A percentile compares a stretch with the other conserved stretches of the same genome.
These are phyloP conservation scores for Psophocarpus tetragonolobus DNA, from an alignment of 306 rosid species.

Conservation along the genomic window DNA sequence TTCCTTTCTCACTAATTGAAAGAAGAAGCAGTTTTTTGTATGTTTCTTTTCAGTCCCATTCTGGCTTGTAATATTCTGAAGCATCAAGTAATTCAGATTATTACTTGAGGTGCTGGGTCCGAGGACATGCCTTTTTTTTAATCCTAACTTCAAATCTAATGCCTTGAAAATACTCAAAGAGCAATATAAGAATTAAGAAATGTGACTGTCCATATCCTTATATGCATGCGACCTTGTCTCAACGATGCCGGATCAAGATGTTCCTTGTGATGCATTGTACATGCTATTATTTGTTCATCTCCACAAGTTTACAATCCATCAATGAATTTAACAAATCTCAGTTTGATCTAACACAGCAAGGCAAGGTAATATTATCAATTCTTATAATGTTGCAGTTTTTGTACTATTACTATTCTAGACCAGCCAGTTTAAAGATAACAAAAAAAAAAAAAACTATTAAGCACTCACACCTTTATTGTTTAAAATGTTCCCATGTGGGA, in stretches of 20 bases:
- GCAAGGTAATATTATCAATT: neutral
- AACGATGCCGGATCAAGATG: constrained; percentile 57
- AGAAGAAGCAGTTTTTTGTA: neutral
- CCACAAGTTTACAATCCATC: constrained; percentile 64
- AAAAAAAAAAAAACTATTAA: neutral
- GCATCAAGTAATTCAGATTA: too few species aligned
- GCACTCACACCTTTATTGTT: too few species aligned
- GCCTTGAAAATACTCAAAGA: constrained; percentile 47
- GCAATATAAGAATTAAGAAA: constrained; percentile 58
- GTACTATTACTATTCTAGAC: neutral
- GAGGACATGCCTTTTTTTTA: neutral
- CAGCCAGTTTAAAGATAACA: neutral
- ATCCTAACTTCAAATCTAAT: neutral
- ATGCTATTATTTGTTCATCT: constrained; percentile 52
- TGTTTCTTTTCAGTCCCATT: neutral
- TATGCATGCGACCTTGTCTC: constrained; percentile 32
- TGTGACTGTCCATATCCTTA: neutral
- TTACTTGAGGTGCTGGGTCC: neutral
- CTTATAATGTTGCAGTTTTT: neutral
- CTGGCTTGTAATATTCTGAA: too few species aligned
- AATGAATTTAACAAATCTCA: constrained; percentile 60
- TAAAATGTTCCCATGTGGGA: too few species aligned
- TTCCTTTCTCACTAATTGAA: neutral
- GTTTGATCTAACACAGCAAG: neutral
- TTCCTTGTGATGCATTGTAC: constrained; percentile 45